phyloP scores from a whole-genome alignment of 768 basidiomycete genomes.

The Psilocybe tampanensis region DNA sequence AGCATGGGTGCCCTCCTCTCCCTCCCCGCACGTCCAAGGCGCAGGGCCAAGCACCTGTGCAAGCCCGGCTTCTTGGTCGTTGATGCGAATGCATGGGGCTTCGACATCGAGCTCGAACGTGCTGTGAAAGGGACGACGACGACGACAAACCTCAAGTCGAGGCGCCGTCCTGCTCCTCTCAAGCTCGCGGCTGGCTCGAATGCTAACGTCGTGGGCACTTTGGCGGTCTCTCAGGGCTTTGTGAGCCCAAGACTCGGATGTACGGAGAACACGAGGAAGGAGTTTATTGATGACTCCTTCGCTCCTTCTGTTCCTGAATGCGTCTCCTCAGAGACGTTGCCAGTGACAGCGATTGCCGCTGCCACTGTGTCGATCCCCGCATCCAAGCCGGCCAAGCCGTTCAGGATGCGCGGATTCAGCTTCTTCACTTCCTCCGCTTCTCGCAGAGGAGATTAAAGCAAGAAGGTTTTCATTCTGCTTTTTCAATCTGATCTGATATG shows the following conservation, averaged over 20 bases:
- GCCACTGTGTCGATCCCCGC: background rate
- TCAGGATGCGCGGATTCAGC: constrained; percentile 8
- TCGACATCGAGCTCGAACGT: constrained; percentile 17
- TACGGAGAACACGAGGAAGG: constrained; percentile 20
- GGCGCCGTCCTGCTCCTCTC: constrained; percentile 40
- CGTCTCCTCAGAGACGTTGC: background rate
- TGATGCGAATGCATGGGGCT: constrained; percentile 36
- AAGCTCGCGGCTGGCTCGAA: constrained; percentile 29
- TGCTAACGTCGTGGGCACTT: background rate
- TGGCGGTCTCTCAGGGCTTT: background rate
- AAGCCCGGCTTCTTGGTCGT: constrained; percentile 35
- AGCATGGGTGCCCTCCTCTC: constrained; percentile 39
- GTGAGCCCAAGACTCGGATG: background rate
- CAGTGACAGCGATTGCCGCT: background rate
- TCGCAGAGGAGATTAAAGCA: constrained; percentile 12
- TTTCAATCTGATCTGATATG: background rate
- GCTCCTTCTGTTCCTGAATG: constrained; percentile 19
- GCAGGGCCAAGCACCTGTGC: constrained; percentile 34
- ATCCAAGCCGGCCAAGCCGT: background rate
- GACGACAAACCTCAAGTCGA: too few species aligned
- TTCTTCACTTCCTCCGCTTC: constrained; percentile 10
- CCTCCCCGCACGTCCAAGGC: constrained; percentile 37
- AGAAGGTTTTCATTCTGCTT: too few species aligned
- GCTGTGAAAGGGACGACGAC: constrained; percentile 1
- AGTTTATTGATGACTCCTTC: constrained; percentile 37